phyloP scores from a whole-genome alignment of 2,329 filamentous ascomycete species.

The Ophiocordyceps unilateralis region DNA sequence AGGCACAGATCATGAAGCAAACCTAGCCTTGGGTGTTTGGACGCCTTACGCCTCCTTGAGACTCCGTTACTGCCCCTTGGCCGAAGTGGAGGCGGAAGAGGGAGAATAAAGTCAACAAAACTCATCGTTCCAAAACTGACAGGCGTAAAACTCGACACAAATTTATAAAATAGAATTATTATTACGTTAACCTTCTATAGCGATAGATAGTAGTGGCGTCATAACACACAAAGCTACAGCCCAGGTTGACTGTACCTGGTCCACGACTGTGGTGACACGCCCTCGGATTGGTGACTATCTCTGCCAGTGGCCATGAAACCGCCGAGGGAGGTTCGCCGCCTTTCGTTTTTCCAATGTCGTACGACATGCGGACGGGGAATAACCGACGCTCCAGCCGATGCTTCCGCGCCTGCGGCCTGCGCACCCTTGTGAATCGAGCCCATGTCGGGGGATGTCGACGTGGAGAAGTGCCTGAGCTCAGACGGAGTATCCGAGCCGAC shows the following conservation, averaged over 20 bases:
- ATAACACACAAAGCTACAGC: not conserved
- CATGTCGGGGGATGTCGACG: not conserved
- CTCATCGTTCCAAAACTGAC: not conserved
- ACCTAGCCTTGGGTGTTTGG: too few relatives aligned
- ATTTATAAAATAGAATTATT: too few relatives aligned
- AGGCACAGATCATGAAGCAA: too few relatives aligned
- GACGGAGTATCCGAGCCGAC: constrained; percentile 3
- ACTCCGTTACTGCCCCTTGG: too few relatives aligned
- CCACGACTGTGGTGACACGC: constrained; percentile 11
- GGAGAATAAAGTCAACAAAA: not conserved
- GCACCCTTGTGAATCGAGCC: not conserved
- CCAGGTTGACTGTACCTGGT: constrained; percentile 10
- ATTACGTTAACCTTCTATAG: not conserved
- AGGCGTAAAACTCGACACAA: too few relatives aligned
- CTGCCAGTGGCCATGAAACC: not conserved
- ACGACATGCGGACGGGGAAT: not conserved
- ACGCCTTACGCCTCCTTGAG: too few relatives aligned
- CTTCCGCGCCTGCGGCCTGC: not conserved
- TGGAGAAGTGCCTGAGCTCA: not conserved
- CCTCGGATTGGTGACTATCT: not conserved
- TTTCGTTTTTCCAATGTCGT: not conserved
- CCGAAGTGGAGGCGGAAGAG: too few relatives aligned
- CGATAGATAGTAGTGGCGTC: not conserved
- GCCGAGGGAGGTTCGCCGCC: not conserved
- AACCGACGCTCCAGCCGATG: not conserved